Percentiles rank a stretch among this genome's conserved stretches.
phyloP scores from a whole-genome alignment of 306 rosid species.

The Adenanthera pavonina region DNA sequence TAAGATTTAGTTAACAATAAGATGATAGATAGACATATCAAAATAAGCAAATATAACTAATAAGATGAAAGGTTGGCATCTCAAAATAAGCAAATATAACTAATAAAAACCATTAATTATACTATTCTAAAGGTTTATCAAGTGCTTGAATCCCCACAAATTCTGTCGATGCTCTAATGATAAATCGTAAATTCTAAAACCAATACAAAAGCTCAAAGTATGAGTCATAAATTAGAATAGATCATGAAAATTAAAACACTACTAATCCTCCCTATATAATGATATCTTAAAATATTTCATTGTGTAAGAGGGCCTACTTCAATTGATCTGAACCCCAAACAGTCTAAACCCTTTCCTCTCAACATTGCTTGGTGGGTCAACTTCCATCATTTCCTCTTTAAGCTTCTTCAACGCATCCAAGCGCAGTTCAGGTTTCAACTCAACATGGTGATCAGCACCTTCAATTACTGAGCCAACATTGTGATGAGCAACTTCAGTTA shows the following conservation, averaged over 20 bases:
- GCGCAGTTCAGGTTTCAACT: not conserved
- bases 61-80: no score
- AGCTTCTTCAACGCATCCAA: not conserved
- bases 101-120: not conserved
- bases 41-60: no score
- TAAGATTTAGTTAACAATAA: no score
- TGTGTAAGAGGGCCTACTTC: not conserved
- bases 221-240: not conserved
- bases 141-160: not conserved
- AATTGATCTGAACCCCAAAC: slow-evolving; percentile 41
- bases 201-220: not conserved
- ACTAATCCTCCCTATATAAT: not conserved
- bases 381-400: slow-evolving; percentile 4
- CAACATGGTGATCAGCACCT: not conserved
- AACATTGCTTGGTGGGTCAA: not conserved
- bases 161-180: not conserved
- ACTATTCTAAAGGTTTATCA: not conserved
- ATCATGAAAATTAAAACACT: not conserved
- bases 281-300: not conserved
- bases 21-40: no score
- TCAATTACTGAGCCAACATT: not conserved
- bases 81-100: not conserved
- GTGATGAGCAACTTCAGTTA: slow-evolving; percentile 1
- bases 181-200: not conserved
- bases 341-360: slow-evolving; percentile 36